A percentile compares a stretch with the other conserved stretches of the same genome.
Conservation (phyloP, 2,329 filamentous ascomycete genomes). For the Curvularia sp. region DNA sequence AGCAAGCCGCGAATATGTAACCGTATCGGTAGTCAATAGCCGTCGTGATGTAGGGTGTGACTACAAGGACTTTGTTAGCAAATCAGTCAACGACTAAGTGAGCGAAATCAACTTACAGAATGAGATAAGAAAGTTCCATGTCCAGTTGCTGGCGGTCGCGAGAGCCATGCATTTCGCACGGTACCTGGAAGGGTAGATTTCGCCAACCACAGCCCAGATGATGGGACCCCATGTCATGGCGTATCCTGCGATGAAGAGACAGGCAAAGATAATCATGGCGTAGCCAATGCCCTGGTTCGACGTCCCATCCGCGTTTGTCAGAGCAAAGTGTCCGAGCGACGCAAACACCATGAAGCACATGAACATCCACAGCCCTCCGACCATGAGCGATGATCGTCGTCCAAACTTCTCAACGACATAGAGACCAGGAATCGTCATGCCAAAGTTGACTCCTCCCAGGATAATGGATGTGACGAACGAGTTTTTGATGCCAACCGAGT, state of each 20-base stretch:
- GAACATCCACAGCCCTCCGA: conserved; percentile 59
- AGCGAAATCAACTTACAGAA: conserved; percentile 59
- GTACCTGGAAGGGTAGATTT: conserved; percentile 68
- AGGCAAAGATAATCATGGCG: conserved; percentile 72
- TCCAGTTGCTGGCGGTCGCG: conserved; percentile 56
- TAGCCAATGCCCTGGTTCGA: conserved; percentile 59
- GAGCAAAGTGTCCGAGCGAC: conserved; percentile 56
- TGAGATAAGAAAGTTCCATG: conserved; percentile 55
- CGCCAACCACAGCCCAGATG: conserved; percentile 73
- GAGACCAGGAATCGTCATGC: conserved; percentile 56
- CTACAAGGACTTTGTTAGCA: conserved; percentile 2
- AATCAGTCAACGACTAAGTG: background rate
- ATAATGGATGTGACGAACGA: conserved; percentile 58
- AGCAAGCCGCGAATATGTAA: conserved; percentile 77
- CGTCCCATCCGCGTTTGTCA: conserved; percentile 44
- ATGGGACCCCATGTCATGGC: conserved; percentile 75
- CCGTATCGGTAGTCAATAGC: conserved; percentile 77
- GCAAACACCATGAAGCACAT: conserved; percentile 66
- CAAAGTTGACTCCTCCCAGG: conserved; percentile 58
- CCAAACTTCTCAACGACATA: conserved; percentile 58
- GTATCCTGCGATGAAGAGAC: conserved; percentile 71
- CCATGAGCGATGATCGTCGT: conserved; percentile 56
- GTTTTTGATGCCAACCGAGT: conserved; percentile 51
- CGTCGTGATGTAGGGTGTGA: conserved; percentile 78
- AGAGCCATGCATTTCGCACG: conserved; percentile 56